These are phyloP conservation scores for Hypoxylon sp. DNA, from an alignment of 2,329 filamentous ascomycete genomes.

Conservation along the genomic window DNA sequence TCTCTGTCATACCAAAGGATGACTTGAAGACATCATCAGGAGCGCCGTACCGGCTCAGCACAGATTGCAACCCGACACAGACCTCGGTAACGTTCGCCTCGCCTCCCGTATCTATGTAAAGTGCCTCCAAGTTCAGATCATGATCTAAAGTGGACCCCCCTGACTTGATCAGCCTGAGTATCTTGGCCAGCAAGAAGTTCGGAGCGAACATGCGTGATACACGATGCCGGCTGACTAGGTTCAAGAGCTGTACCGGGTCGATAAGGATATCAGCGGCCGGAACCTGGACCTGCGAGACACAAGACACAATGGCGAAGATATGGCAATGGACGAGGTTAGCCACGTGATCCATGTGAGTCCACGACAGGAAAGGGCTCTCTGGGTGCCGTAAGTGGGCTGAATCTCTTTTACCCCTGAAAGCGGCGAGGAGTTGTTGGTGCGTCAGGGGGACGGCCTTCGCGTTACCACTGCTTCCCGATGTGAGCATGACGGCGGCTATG, in stretches of 20 bases:
- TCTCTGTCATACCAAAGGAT: constrained; percentile 68
- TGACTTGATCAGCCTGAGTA: constrained; percentile 36
- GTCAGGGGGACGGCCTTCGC: constrained; percentile 65
- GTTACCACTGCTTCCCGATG: constrained; percentile 66
- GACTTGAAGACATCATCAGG: constrained; percentile 56
- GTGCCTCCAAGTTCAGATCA: constrained; percentile 53
- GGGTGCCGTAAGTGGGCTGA: constrained; percentile 46
- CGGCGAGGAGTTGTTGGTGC: constrained; percentile 60
- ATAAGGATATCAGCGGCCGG: constrained; percentile 58
- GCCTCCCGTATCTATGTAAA: constrained; percentile 59
- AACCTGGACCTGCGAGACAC: constrained; percentile 63
- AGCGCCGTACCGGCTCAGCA: constrained; percentile 55
- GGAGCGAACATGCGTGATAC: constrained; percentile 62
- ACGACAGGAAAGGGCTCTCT: constrained; percentile 60
- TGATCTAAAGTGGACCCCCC: constrained; percentile 9
- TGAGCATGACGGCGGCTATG: constrained; percentile 63
- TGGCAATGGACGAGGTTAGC: constrained; percentile 67
- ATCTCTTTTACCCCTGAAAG: constrained; percentile 58
- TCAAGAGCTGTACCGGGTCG: constrained; percentile 58
- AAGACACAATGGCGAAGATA: constrained; percentile 61
- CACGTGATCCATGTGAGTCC: constrained; percentile 69
- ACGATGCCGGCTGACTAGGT: constrained; percentile 58
- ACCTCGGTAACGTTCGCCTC: constrained; percentile 61
- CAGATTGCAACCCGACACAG: constrained; percentile 47
- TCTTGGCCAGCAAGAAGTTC: constrained; percentile 55